phyloP scores from a whole-genome alignment of 2,329 filamentous ascomycete genomes.

The Penicillium sp. region DNA sequence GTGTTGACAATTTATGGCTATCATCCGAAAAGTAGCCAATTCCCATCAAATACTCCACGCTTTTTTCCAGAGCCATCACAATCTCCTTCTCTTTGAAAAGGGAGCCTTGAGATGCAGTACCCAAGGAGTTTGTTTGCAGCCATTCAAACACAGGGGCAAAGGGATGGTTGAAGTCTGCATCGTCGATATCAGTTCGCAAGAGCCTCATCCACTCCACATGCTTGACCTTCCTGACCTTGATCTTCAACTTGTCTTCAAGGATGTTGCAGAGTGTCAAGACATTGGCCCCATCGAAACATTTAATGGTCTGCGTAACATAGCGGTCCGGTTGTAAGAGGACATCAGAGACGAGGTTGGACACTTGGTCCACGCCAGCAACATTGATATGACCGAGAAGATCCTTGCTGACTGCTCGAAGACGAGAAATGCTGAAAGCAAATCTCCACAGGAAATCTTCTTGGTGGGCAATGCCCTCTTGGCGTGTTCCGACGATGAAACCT shows the following conservation, averaged over 20 bases:
- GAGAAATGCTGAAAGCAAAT: constrained; percentile 12
- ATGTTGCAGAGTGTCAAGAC: constrained; percentile 7
- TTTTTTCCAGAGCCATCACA: neutral
- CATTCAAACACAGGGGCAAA: constrained; percentile 17
- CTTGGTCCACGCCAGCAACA: constrained; percentile 20
- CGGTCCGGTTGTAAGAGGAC: constrained; percentile 4
- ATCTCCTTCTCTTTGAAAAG: constrained; percentile 4
- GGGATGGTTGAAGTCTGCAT: constrained; percentile 15
- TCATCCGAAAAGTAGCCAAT: constrained; percentile 10
- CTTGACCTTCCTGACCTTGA: constrained; percentile 6
- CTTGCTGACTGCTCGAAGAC: constrained; percentile 7
- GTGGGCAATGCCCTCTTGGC: constrained; percentile 17
- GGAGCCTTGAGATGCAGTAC: constrained; percentile 7
- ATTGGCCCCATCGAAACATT: neutral
- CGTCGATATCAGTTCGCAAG: constrained; percentile 7
- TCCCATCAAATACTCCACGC: constrained; percentile 9
- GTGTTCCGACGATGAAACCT: constrained; percentile 19
- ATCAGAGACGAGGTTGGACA: constrained; percentile 14
- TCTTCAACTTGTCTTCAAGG: neutral
- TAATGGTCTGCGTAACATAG: neutral
- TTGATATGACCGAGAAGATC: constrained; percentile 13
- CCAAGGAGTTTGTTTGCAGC: constrained; percentile 13
- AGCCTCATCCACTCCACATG: constrained; percentile 12
- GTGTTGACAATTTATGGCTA: constrained; percentile 1
- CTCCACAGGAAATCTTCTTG: constrained; percentile 21